Conservation (phyloP, 176 grass and related monocot genomes). For the Oryza meridionalis region DNA sequence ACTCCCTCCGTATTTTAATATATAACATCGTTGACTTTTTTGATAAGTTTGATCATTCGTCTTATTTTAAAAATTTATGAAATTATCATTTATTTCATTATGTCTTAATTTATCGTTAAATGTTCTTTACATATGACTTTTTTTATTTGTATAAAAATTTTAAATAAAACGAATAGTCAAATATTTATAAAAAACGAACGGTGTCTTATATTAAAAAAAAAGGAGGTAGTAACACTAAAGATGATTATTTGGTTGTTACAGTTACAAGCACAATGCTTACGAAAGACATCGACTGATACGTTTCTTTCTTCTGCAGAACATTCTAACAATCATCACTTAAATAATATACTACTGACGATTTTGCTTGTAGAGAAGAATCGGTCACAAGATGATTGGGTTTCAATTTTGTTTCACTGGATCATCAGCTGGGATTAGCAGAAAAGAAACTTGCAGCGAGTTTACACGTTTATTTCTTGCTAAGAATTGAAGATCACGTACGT, state of each 20-base stretch:
- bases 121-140: too few species aligned
- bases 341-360: not conserved
- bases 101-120: too few species aligned
- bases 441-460: not conserved
- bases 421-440: not conserved
- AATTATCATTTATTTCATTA: too few species aligned
- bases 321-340: constrained; percentile 22
- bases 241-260: constrained; percentile 2
- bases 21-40: too few species aligned
- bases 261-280: constrained; percentile 2
- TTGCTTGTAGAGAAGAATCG: too few species aligned
- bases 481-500: constrained; percentile 31
- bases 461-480: constrained; percentile 28
- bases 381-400: not conserved
- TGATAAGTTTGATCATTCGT: too few species aligned
- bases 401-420: not conserved
- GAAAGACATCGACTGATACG: not conserved
- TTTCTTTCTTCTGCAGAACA: constrained; percentile 8
- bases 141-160: too few species aligned
- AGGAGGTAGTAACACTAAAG: not conserved
- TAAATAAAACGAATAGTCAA: too few species aligned
- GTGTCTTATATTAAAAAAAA: too few species aligned
- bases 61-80: too few species aligned
- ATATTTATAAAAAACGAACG: too few species aligned
- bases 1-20: too few species aligned